Base-by-base conservation (phyloP, 1,139 yeast genomes). In the Geotrichum histeridarum region DNA sequence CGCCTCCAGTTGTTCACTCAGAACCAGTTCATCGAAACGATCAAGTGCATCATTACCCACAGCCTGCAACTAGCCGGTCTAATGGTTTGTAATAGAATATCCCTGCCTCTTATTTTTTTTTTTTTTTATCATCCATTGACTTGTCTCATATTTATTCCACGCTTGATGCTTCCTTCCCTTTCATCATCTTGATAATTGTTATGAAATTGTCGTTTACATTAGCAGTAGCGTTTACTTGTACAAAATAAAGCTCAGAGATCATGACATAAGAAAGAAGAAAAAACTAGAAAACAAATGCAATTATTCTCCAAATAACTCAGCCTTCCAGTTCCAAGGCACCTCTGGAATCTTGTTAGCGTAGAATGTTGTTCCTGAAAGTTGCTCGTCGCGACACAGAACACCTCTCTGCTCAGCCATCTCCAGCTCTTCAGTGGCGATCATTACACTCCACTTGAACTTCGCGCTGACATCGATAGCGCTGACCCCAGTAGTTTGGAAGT, bases 401-500 rank as follows among this genome's bases (percentile, higher is more conserved):
- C 90, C 93, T 2, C 70, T 66, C 7, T 74, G 76, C 37, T 86
- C 78, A 27, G 86, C 82, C 56, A 76, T 73, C 54, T 81, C 82
- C 15, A 88, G 68, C 60, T 87, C 88, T 64, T 87, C 94, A 14
- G 73, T 74, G 2, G 91, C 78, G 15, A 88, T 82, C 35, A 81
- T 79, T 44, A 83, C 75, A 15, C 91, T 82, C 91, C 94, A 87
- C 37, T 74, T 73, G 59, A 84, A 77, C 59, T 77, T 77, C 53
- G 80, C 78, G 58, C 84, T 77, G 12, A 81, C 74, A 51, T 79
- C 74, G 42, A 71, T 68, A 4, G 74, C 71, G 2, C 73, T 66
- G n/a, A 73, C 69, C 0, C 79, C 86, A 39, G 33, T 15, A 32
- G 6, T 2, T 15, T 30, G 9, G 38, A 32, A 15, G 27, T 27